Evolutionary conservation across 2,329 filamentous ascomycete species (phyloP).

Genomic region (Raffaelea albimanens): DNA sequence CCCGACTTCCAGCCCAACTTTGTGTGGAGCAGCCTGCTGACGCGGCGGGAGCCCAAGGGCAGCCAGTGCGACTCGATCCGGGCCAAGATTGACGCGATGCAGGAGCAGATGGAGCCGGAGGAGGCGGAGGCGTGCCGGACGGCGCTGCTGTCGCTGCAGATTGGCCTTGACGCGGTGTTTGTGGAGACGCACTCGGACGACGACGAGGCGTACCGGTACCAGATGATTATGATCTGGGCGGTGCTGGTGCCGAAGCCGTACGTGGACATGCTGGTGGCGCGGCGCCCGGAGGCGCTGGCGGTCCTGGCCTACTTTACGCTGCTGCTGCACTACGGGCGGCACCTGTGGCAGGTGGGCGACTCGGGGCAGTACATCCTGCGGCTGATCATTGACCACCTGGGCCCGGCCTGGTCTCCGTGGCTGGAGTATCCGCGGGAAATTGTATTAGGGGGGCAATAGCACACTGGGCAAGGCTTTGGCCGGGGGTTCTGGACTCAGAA

Average conservation of each 20-base stretch:
- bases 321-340: slow-evolving; percentile 17
- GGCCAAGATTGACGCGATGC: slow-evolving; percentile 14
- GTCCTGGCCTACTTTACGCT: slow-evolving; percentile 19
- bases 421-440: slow-evolving; percentile 8
- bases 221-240: slow-evolving; percentile 20
- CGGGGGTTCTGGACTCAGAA: no score
- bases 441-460: no score
- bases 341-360: slow-evolving; percentile 20
- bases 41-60: slow-evolving; percentile 13
- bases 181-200: slow-evolving; percentile 1
- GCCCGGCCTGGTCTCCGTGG: slow-evolving; percentile 11
- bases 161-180: slow-evolving; percentile 16
- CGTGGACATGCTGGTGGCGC: slow-evolving; percentile 7
- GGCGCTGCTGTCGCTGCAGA: slow-evolving; percentile 18
- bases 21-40: slow-evolving; percentile 11
- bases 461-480: no score
- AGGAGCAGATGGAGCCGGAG: slow-evolving; percentile 10
- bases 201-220: slow-evolving; percentile 7
- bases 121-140: slow-evolving; percentile 17
- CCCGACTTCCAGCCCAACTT: slow-evolving; percentile 17
- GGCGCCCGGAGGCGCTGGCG: slow-evolving; percentile 16
- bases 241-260: slow-evolving; percentile 9
- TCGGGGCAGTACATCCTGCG: slow-evolving; percentile 11
- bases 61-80: slow-evolving; percentile 14
- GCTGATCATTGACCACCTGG: slow-evolving; percentile 9